A percentile compares a stretch with the other conserved stretches of the same genome.
Conservation (phyloP, 345 rosid species). For the Eucalyptus pumila region DNA sequence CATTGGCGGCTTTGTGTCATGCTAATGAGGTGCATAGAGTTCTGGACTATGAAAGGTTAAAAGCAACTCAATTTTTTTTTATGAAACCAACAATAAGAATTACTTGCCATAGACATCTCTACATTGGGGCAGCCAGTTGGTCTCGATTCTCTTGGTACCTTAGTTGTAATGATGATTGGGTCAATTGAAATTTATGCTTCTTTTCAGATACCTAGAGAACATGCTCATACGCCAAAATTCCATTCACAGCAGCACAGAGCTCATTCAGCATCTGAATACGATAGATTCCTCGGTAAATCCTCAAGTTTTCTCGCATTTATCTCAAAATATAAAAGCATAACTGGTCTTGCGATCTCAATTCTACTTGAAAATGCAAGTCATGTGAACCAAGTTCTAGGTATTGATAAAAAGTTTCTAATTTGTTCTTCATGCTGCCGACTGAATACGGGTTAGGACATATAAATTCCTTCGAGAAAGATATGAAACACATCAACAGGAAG, state of each 20-base stretch:
- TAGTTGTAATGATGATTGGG: background rate
- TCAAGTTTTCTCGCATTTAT: too few relatives aligned
- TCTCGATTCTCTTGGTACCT: background rate
- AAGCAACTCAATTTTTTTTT: background rate
- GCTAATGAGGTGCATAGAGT: slow-evolving; percentile 7
- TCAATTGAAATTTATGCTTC: background rate
- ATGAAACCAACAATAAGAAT: background rate
- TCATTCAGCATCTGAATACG: too few relatives aligned
- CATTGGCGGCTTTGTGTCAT: too few relatives aligned
- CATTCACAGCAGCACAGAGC: too few relatives aligned
- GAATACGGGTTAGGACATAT: slow-evolving; percentile 37
- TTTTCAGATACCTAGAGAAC: background rate
- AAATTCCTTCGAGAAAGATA: slow-evolving; percentile 90
- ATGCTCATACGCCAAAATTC: too few relatives aligned
- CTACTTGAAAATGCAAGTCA: too few relatives aligned
- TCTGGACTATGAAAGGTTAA: slow-evolving; percentile 71
- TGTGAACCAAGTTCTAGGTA: background rate
- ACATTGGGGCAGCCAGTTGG: background rate
- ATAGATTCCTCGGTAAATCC: too few relatives aligned
- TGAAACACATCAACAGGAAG: slow-evolving; percentile 92
- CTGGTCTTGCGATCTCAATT: too few relatives aligned
- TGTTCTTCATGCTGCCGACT: background rate
- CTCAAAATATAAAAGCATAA: too few relatives aligned
- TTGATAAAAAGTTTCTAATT: background rate
- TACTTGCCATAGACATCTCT: background rate